Conservation (phyloP, 352 stramenopile species). For the Phytophthora cactorum region DNA sequence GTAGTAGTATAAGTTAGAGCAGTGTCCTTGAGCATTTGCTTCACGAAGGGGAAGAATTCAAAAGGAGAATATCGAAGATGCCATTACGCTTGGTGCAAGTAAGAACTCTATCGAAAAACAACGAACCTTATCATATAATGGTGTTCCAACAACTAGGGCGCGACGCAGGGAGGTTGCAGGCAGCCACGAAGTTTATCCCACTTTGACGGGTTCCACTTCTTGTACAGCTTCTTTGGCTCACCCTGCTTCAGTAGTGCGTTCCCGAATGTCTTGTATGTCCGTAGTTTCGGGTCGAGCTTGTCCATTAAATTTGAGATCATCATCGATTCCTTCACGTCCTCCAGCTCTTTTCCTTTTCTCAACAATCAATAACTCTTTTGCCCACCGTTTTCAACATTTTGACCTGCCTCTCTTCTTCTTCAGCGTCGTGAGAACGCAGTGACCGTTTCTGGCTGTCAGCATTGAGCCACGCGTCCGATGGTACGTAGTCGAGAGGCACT, state of each 20-base stretch:
- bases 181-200: constrained; percentile 1
- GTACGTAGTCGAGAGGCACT: background rate
- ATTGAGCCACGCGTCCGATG: background rate
- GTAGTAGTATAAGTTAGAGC: too few species aligned
- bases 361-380: background rate
- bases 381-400: background rate
- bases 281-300: background rate
- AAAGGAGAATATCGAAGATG: too few species aligned
- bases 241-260: background rate
- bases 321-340: background rate
- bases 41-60: too few species aligned
- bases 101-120: too few species aligned
- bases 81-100: too few species aligned
- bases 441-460: background rate
- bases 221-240: background rate
- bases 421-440: background rate
- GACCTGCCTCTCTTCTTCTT: background rate
- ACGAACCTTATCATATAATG: too few species aligned
- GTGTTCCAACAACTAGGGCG: background rate
- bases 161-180: background rate
- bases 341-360: background rate
- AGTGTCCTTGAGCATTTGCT: too few species aligned
- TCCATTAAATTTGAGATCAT: background rate
- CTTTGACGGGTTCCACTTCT: background rate
- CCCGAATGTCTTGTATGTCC: background rate